Evolutionary conservation across 2,329 filamentous ascomycete genomes (phyloP), one percentile per base, ranked within the genome.

Genomic region (Didymosphaeria variabile): DNA sequence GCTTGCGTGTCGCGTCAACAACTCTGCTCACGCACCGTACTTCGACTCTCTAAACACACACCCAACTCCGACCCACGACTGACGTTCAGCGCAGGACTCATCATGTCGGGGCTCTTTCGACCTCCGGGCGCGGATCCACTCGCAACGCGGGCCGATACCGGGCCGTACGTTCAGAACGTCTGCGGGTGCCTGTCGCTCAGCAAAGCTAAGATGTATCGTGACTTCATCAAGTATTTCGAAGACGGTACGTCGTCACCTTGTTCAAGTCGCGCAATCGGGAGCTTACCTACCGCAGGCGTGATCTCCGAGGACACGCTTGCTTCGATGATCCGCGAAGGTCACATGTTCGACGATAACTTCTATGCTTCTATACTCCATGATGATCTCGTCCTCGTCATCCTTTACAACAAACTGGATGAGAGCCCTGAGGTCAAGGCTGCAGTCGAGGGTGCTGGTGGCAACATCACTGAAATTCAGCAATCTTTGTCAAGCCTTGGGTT

Each of bases 151-250:
- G 38, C 38, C 9, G 23, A 32, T 26, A 55, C 29, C 17, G 21
- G 9, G 52, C 52, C 52, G 9, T 55, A 55, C 26, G 32, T 55
- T 9, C 15, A 55, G 6, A 45, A 55, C 6, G 45, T 55, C 7
- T 55, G 52, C 17, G 23, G n/a, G 7, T 34, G 19, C 17, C n/a
- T 45, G 26, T 32, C 52, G 26, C 38, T 31, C 19, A 19, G 7
- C 10, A 45, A n/a, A 15, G 38, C 42, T 5, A 21, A 17, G 1
- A 9, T 38, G 6, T 56, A 56, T 12, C 44, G 54, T n/a, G n/a
- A n/a, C 26, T 12, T 38, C 42, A 56, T 56, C n/a, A 26, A 47
- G 29, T 36, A 17, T 26, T 56, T 56, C 29, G 54, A 56, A 44
- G 19, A 56, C 23, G 54, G 54, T 56, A 49, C 21, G 29, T 47